A percentile compares a stretch with the other conserved stretches of the same genome.
Conservation (phyloP, 2,329 filamentous ascomycete species). For the Diplocarpon rosae region DNA sequence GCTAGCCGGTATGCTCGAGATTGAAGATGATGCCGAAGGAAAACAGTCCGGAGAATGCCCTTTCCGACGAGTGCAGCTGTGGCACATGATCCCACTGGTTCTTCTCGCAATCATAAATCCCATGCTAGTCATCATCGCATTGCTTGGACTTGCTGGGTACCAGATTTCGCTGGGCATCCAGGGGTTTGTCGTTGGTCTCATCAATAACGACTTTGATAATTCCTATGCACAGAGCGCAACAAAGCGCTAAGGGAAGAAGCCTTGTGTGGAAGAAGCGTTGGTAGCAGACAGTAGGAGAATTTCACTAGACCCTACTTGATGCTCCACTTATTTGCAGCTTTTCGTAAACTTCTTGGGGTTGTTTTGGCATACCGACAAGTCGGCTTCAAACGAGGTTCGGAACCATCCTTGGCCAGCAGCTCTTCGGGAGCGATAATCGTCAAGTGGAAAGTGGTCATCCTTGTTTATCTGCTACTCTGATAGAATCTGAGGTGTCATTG, state of each 20-base stretch:
- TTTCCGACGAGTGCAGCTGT: conserved; percentile 21
- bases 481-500: no score
- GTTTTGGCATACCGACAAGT: no score
- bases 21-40: conserved; percentile 7
- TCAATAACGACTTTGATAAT: conserved; percentile 11
- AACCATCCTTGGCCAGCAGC: no score
- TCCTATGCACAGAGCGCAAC: conserved; percentile 8
- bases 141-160: conserved; percentile 22
- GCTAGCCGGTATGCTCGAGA: conserved; percentile 17
- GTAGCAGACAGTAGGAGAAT: not conserved
- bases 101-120: conserved; percentile 22
- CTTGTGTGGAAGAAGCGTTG: conserved; percentile 6
- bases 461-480: no score
- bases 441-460: no score
- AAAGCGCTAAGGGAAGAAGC: conserved; percentile 8
- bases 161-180: conserved; percentile 15
- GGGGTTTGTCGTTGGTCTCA: conserved; percentile 9
- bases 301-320: not conserved
- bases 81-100: conserved; percentile 23
- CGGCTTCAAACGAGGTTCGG: no score
- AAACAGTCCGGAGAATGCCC: conserved; percentile 14
- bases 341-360: no score
- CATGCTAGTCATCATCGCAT: conserved; percentile 19
- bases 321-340: no score
- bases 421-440: no score